Conservation (phyloP, 2,329 filamentous ascomycete genomes). For the Cladosporium cucumerinum region DNA sequence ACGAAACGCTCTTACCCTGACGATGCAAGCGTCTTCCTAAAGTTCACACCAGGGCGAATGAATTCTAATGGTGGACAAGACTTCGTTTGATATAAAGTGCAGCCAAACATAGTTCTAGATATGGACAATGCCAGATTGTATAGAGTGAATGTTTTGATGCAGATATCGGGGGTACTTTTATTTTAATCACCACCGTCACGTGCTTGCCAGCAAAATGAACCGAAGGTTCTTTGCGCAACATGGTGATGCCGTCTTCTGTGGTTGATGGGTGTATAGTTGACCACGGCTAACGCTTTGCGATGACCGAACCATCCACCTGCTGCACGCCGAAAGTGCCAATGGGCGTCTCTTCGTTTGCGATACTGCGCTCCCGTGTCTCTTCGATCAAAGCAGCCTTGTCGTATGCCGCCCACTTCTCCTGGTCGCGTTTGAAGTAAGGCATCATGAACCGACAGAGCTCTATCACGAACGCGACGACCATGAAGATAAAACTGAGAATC, state of each 20-base stretch:
- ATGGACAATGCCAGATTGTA: not conserved
- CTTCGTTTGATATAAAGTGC: not conserved
- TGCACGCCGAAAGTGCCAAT: not conserved
- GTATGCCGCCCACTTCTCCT: not conserved
- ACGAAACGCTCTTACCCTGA: not conserved
- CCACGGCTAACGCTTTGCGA: not conserved
- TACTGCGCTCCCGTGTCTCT: not conserved
- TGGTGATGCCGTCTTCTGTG: not conserved
- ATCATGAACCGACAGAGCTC: not conserved
- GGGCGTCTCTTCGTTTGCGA: not conserved
- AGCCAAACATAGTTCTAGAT: not conserved
- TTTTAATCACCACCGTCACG: not conserved
- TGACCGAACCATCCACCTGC: not conserved
- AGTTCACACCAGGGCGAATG: not conserved
- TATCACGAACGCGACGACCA: not conserved
- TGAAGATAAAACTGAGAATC: conserved; percentile 15
- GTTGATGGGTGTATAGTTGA: not conserved
- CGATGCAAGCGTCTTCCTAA: not conserved
- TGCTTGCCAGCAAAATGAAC: not conserved
- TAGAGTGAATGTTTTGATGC: not conserved
- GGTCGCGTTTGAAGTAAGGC: not conserved
- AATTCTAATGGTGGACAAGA: not conserved
- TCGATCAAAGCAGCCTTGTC: not conserved
- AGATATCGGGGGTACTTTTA: not conserved
- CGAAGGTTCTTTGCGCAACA: not conserved